Percentiles rank a stretch among this genome's conserved stretches.
These are phyloP conservation scores for Entrophospora sp. DNA, from an alignment of 192 early-diverging fungal genomes.

Conservation along the genomic window DNA sequence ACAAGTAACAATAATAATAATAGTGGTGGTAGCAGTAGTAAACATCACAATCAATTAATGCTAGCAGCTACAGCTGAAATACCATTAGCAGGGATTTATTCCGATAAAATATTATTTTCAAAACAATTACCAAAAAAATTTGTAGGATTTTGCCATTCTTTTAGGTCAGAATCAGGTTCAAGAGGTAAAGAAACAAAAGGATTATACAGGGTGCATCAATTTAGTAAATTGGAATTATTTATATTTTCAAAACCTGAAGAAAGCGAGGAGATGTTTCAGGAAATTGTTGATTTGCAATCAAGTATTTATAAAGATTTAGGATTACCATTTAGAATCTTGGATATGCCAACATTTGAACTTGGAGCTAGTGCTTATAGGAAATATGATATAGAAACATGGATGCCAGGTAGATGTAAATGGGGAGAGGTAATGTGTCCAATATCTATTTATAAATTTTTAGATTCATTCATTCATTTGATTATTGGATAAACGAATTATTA, in stretches of 20 bases:
- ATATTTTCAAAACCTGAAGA: slow-evolving; percentile 51
- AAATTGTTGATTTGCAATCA: slow-evolving; percentile 66
- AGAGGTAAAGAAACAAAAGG: slow-evolving; percentile 79
- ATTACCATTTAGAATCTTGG: slow-evolving; percentile 69
- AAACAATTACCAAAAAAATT: slow-evolving; percentile 58
- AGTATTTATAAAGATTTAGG: slow-evolving; percentile 69
- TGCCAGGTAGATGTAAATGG: slow-evolving; percentile 79
- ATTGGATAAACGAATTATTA: no score
- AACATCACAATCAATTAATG: slow-evolving; percentile 47
- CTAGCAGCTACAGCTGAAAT: slow-evolving; percentile 88
- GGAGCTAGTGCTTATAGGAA: slow-evolving; percentile 88
- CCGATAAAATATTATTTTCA: slow-evolving; percentile 50
- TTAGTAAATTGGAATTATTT: slow-evolving; percentile 91
- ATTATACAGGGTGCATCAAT: slow-evolving; percentile 89
- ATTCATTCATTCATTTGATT: no score
- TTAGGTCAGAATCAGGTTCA: slow-evolving; percentile 82
- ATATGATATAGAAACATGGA: slow-evolving; percentile 95
- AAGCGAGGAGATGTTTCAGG: slow-evolving; percentile 60
- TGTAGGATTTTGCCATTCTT: slow-evolving; percentile 80
- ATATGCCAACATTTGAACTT: slow-evolving; percentile 90
- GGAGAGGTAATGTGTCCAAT: slow-evolving; percentile 70
- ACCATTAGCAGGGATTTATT: slow-evolving; percentile 78
- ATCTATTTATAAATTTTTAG: no score
- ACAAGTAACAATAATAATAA: no score
- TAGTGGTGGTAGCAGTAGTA: slow-evolving; percentile 11